Percentiles rank a stretch among this genome's conserved stretches.
phyloP scores from a whole-genome alignment of 2,329 filamentous ascomycete genomes.

The Aspergillus brunneoviolaceus region DNA sequence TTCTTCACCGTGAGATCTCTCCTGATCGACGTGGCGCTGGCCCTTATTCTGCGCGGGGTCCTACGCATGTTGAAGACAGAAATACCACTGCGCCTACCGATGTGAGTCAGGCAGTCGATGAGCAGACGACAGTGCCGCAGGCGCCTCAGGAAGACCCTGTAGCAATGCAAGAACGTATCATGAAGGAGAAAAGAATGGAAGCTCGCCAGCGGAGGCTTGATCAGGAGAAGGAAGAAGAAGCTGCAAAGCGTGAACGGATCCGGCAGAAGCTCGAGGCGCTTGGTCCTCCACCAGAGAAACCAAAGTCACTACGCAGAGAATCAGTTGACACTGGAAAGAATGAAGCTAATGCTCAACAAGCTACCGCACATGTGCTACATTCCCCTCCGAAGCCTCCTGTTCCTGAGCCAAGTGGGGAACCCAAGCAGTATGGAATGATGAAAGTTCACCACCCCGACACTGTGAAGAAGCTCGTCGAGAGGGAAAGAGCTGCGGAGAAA shows the following conservation, averaged over 20 bases:
- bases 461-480: slow-evolving; percentile 48
- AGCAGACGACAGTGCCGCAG: slow-evolving; percentile 18
- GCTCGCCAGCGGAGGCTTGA: slow-evolving; percentile 55
- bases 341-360: slow-evolving; percentile 19
- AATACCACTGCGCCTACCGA: slow-evolving; percentile 21
- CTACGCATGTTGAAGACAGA: slow-evolving; percentile 30
- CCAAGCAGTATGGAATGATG: slow-evolving; percentile 63
- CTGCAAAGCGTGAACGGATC: slow-evolving; percentile 58
- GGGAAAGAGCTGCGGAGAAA: slow-evolving; percentile 38
- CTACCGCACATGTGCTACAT: slow-evolving; percentile 38
- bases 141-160: slow-evolving; percentile 43
- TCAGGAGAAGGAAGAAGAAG: slow-evolving; percentile 57
- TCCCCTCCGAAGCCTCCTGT: slow-evolving; percentile 61
- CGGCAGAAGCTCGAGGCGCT: slow-evolving; percentile 56
- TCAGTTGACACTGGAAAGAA: slow-evolving; percentile 27
- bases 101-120: slow-evolving; percentile 18
- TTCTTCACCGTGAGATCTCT: slow-evolving; percentile 22
- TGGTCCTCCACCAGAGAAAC: slow-evolving; percentile 45
- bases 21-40: slow-evolving; percentile 28
- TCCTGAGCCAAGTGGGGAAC: slow-evolving; percentile 56
- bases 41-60: slow-evolving; percentile 31
- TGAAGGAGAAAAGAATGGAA: slow-evolving; percentile 59
- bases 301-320: slow-evolving; percentile 30
- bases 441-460: slow-evolving; percentile 59
- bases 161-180: slow-evolving; percentile 58